phyloP scores from a whole-genome alignment of 2,329 filamentous ascomycete genomes.

The Epichloe typhina region DNA sequence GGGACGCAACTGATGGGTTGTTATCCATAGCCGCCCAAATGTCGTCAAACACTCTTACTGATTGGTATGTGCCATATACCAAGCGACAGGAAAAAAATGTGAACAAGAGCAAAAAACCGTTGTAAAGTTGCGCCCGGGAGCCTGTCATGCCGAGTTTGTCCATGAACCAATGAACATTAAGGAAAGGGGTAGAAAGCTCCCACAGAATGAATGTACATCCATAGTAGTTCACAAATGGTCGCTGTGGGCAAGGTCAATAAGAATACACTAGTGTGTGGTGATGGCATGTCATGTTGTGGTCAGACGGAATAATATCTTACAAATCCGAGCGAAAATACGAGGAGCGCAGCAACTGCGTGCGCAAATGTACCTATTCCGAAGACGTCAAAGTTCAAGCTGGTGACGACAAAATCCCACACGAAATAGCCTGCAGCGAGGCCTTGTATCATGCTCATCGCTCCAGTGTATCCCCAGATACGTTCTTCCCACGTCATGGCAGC shows the following conservation, averaged over 20 bases:
- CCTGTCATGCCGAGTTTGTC: constrained; percentile 77
- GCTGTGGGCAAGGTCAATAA: constrained; percentile 30
- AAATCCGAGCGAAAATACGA: constrained; percentile 67
- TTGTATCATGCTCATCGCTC: constrained; percentile 58
- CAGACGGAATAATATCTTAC: constrained; percentile 36
- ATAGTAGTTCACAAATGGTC: constrained; percentile 77
- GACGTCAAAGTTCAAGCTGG: constrained; percentile 51
- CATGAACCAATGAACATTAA: constrained; percentile 87
- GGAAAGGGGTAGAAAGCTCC: constrained; percentile 72
- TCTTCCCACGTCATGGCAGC: constrained; percentile 51
- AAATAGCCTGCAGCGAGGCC: constrained; percentile 72
- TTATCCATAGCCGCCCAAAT: constrained; percentile 41
- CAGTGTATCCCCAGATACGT: constrained; percentile 67
- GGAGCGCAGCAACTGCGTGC: constrained; percentile 60
- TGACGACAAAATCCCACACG: constrained; percentile 67
- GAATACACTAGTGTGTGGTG: not conserved
- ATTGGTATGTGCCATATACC: constrained; percentile 64
- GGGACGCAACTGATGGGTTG: constrained; percentile 22
- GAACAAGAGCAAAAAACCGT: constrained; percentile 57
- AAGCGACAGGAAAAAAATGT: constrained; percentile 69
- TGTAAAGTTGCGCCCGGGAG: constrained; percentile 58
- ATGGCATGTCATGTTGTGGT: not conserved
- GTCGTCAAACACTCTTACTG: constrained; percentile 55
- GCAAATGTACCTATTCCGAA: constrained; percentile 68
- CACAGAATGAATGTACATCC: constrained; percentile 71